Evolutionary conservation across 2,329 filamentous ascomycete genomes (phyloP).

Genomic region (Xylaria digitata): DNA sequence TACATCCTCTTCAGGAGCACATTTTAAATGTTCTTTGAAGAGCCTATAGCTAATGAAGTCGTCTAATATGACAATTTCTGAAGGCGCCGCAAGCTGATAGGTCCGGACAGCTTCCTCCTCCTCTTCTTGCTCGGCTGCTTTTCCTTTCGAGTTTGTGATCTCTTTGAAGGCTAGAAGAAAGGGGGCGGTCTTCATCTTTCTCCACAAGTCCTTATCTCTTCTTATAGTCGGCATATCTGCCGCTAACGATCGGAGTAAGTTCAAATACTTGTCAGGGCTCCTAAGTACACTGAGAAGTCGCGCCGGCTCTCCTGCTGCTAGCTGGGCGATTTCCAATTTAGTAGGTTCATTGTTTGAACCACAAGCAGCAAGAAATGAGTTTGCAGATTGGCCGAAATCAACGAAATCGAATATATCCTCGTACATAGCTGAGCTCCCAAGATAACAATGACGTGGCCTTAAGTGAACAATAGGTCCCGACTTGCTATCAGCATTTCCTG

Average conservation of each 20-base stretch:
- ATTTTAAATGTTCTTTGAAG: constrained; percentile 86
- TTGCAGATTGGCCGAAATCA: constrained; percentile 88
- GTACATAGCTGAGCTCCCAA: constrained; percentile 77
- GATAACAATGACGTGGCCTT: constrained; percentile 79
- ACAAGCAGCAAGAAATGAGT: constrained; percentile 86
- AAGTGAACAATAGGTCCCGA: constrained; percentile 63
- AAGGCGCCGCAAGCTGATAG: constrained; percentile 79
- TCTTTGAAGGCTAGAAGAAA: constrained; percentile 90
- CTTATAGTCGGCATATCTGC: constrained; percentile 77
- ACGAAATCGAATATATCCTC: constrained; percentile 97
- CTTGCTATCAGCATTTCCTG: constrained; percentile 54
- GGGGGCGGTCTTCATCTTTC: constrained; percentile 76
- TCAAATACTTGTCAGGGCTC: constrained; percentile 85
- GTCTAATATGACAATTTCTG: constrained; percentile 81
- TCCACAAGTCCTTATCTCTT: constrained; percentile 81
- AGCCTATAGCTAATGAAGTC: constrained; percentile 90
- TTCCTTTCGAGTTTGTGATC: constrained; percentile 62
- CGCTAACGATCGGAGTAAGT: constrained; percentile 82
- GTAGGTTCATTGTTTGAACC: constrained; percentile 93
- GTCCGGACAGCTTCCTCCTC: constrained; percentile 76
- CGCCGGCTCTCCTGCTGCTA: constrained; percentile 86
- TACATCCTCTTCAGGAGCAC: constrained; percentile 87
- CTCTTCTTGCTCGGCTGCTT: constrained; percentile 59
- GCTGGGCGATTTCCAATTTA: constrained; percentile 82
- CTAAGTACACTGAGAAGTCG: constrained; percentile 83